Evolutionary conservation across 2,329 filamentous ascomycete species (phyloP), one percentile per base, ranked within the genome.

Genomic region (Camillea tinctor): DNA sequence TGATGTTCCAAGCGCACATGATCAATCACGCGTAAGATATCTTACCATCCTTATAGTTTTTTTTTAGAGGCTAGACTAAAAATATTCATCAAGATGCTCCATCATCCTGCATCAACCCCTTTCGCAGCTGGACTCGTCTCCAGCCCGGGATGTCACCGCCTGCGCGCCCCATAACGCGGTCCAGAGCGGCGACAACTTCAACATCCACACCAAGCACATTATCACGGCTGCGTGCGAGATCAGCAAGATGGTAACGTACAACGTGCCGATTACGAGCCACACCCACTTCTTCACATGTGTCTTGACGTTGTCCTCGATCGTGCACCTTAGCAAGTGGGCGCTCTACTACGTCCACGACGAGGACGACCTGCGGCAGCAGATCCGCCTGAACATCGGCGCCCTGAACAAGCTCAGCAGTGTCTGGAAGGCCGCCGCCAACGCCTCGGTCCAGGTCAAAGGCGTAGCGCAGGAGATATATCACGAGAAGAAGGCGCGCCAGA

Each of bases 1-100:
- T 96, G 84, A 88, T 97, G 75, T 96, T 97, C 76, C 92, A 96
- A 73, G 93, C 91, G 0, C 89, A 91, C 64, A 94, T 96, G 86
- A 91, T 96, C 68, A 83, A 79, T 30, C 77, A 85, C 63, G 82
- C 83, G 80, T 81, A 73, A 69, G 80, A 75, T 50, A 9, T 50
- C 49, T 52, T 19, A 19, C n/a, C 52, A 22, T 21, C 21, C 23
- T 48, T n/a, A n/a, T n/a, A n/a, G n/a, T n/a, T n/a, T 21, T 13
- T 24, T 23, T 52, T 15, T 19, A 17, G 22, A 17, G 21, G 2
- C 30, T 49, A 22, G 4, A 5, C 54, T 64, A 36, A 66, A 48
- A 30, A 44, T n/a, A 50, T 17, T 49, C n/a, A 9, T 53, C 19
- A 30, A 84, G 81, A 6, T 85, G 83, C 61, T 83, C 88, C 0